phyloP scores from a whole-genome alignment of 306 rosid genomes.

The Cicer pinnatifidum region DNA sequence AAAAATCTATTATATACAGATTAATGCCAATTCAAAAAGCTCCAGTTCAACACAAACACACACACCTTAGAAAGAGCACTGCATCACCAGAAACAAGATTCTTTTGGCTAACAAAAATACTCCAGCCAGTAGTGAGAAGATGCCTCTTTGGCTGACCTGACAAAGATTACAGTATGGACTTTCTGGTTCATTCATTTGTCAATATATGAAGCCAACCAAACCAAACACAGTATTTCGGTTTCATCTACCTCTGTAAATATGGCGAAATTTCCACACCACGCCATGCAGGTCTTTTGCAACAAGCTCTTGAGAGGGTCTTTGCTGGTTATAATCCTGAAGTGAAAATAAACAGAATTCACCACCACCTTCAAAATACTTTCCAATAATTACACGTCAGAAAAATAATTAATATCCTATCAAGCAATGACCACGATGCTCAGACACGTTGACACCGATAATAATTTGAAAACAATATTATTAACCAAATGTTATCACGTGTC shows the following conservation, averaged over 20 bases:
- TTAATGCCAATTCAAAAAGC: neutral
- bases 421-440: too few relatives aligned
- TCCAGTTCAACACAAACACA: constrained; percentile 22
- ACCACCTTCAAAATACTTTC: constrained; percentile 30
- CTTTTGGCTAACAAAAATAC: constrained; percentile 93
- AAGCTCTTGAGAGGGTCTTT: constrained; percentile 96
- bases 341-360: constrained; percentile 32
- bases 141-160: constrained; percentile 99
- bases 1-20: neutral
- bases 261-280: constrained; percentile 90
- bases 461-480: too few relatives aligned
- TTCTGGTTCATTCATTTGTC: constrained; percentile 40
- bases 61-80: constrained; percentile 88
- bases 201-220: constrained; percentile 43
- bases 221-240: constrained; percentile 16
- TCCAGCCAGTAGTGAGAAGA: constrained; percentile 97
- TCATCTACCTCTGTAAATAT: constrained; percentile 82
- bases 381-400: constrained; percentile 7
- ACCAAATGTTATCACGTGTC: too few relatives aligned
- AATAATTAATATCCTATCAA: neutral
- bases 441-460: too few relatives aligned
- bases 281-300: constrained; percentile 94
- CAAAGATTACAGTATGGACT: constrained; percentile 46
- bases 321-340: constrained; percentile 85
- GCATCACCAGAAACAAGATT: constrained; percentile 96